These are phyloP conservation scores for Penicillium cataractarum DNA, from an alignment of 495 filamentous ascomycete species.

Conservation along the genomic window DNA sequence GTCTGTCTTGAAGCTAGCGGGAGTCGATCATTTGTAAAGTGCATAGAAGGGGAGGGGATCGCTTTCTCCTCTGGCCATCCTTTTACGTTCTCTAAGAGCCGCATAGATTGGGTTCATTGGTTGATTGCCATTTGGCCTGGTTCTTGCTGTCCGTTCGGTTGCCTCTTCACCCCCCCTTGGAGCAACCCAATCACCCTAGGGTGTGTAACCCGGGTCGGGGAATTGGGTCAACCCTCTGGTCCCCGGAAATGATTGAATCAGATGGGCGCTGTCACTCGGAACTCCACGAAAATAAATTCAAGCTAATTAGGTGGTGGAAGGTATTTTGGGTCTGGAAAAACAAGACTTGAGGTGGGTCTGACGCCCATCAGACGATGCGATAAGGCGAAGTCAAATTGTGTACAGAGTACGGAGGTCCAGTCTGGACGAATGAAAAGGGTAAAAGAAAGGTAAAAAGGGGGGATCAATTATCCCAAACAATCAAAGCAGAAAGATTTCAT, in stretches of 20 bases:
- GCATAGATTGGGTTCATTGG: conserved; percentile 7
- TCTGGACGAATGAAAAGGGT: not conserved
- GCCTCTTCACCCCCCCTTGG: not conserved
- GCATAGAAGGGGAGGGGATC: too few species aligned
- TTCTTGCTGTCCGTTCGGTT: not conserved
- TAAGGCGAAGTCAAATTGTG: conserved; percentile 10
- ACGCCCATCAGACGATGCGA: conserved; percentile 6
- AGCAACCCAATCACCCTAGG: not conserved
- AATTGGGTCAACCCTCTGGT: not conserved
- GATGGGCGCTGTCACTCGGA: not conserved
- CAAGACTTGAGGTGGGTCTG: conserved; percentile 7
- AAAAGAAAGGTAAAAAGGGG: not conserved
- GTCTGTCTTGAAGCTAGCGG: conserved; percentile 1
- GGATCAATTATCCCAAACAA: not conserved
- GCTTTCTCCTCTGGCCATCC: not conserved
- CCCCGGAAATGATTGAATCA: not conserved
- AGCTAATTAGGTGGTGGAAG: not conserved
- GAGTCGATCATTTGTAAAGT: conserved; percentile 19
- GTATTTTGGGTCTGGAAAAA: conserved; percentile 12
- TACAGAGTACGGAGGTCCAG: too few species aligned
- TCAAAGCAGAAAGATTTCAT: not conserved
- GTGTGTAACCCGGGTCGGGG: not conserved
- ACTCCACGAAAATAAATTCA: not conserved
- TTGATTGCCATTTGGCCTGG: conserved; percentile 11
- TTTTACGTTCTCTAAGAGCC: conserved; percentile 7